A percentile compares a stretch with the other conserved stretches of the same genome.
These are phyloP conservation scores for Rubia tinctorum DNA, from an alignment of 305 asterid genomes.

Conservation along the genomic window DNA sequence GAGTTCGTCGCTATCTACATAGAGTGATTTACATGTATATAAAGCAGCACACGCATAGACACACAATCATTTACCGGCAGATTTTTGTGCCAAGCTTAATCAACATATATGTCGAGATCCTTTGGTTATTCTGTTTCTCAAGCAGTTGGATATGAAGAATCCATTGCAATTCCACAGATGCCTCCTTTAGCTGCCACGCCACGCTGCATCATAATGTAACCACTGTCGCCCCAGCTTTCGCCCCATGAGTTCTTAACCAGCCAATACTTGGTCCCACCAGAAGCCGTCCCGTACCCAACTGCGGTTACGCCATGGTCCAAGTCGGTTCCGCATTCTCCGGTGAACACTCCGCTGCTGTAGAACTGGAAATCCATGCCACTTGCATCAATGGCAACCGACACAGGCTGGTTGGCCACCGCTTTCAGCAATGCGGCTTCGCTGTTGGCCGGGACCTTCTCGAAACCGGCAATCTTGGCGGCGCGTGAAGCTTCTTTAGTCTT, in stretches of 20 bases:
- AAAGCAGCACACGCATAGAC: no score
- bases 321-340: constrained; percentile 48
- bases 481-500: constrained; percentile 34
- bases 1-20: not conserved
- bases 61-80: not conserved
- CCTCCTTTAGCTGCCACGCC: constrained; percentile 45
- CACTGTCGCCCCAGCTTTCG: constrained; percentile 46
- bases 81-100: not conserved
- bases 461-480: constrained; percentile 44
- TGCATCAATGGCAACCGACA: constrained; percentile 58
- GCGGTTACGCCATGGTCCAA: constrained; percentile 55
- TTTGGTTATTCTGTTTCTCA: not conserved
- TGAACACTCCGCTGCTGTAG: constrained; percentile 45
- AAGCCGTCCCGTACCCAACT: constrained; percentile 37
- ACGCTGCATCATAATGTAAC: constrained; percentile 47
- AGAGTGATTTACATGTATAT: not conserved
- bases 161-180: constrained; percentile 59
- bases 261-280: constrained; percentile 47
- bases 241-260: constrained; percentile 65
- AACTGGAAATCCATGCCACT: constrained; percentile 45
- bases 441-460: constrained; percentile 41
- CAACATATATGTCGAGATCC: not conserved
- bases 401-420: constrained; percentile 51
- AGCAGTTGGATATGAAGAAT: constrained; percentile 55
- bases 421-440: constrained; percentile 39